Evolutionary conservation across 805 yeast species (phyloP).

Genomic region (Barnettozyma siamensis): DNA sequence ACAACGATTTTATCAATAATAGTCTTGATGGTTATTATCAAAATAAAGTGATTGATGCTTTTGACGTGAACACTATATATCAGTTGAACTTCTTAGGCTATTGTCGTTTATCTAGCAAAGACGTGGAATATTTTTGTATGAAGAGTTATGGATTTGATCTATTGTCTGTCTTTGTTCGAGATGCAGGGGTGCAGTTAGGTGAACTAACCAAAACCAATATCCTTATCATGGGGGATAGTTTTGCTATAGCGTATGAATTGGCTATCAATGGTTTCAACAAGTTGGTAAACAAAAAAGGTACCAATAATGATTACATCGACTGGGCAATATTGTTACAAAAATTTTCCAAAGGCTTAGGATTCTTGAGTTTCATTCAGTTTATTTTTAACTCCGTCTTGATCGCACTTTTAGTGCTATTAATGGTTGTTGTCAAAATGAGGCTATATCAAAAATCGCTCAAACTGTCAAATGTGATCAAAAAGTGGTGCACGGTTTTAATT

Average conservation of each 20-base stretch:
- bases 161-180: constrained; percentile 41
- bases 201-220: constrained; percentile 36
- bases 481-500: constrained; percentile 8
- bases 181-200: constrained; percentile 44
- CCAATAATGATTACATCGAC: constrained; percentile 15
- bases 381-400: constrained; percentile 1
- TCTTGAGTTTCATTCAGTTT: constrained; percentile 13
- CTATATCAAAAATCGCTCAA: background rate
- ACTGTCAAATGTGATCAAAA: constrained; percentile 1
- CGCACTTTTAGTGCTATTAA: constrained; percentile 5
- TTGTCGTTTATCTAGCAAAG: constrained; percentile 34
- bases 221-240: constrained; percentile 33
- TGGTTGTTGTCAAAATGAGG: background rate
- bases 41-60: constrained; percentile 37
- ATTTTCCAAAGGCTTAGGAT: constrained; percentile 23
- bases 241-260: constrained; percentile 35
- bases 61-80: constrained; percentile 36
- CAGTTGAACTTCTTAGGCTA: constrained; percentile 43
- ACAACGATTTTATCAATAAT: constrained; percentile 16
- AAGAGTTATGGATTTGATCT: constrained; percentile 41
- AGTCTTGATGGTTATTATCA: constrained; percentile 24
- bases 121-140: constrained; percentile 26
- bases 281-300: constrained; percentile 17
- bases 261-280: constrained; percentile 26
- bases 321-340: constrained; percentile 24